Conservation (phyloP, 1,284 basidiomycete species). For the Laetiporus sulphureus region DNA sequence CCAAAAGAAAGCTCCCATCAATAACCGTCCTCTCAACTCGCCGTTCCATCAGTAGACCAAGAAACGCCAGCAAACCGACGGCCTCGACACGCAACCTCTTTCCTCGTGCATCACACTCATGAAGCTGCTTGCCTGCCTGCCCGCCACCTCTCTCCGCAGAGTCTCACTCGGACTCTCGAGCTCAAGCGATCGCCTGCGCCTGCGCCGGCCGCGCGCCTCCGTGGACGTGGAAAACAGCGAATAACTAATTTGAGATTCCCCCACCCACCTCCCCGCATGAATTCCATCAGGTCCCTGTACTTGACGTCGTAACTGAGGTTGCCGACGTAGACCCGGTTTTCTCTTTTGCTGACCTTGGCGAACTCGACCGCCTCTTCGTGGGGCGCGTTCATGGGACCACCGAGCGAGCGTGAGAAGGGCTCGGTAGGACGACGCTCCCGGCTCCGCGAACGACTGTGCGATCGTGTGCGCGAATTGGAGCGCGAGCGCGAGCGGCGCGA, state of each 20-base stretch:
- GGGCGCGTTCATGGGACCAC: conserved; percentile 87
- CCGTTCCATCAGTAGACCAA: conserved; percentile 54
- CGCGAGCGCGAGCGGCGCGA: conserved; percentile 49
- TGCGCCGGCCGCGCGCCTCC: no score
- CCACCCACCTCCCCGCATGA: conserved; percentile 98
- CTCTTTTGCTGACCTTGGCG: conserved; percentile 90
- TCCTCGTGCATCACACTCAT: conserved; percentile 9
- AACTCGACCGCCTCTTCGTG: conserved; percentile 87
- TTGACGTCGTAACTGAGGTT: conserved; percentile 97
- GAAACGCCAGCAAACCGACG: conserved; percentile 29
- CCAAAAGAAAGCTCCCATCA: conserved; percentile 79
- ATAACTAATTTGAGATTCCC: conserved; percentile 56
- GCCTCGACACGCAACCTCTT: conserved; percentile 7
- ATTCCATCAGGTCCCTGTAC: conserved; percentile 96
- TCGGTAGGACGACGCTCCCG: conserved; percentile 57
- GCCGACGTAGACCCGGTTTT: conserved; percentile 97
- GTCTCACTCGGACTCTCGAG: conserved; percentile 1
- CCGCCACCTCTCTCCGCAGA: conserved; percentile 1
- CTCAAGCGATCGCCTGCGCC: no score
- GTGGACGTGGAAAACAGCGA: no score
- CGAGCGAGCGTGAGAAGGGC: conserved; percentile 71
- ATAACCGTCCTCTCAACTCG: conserved; percentile 71
- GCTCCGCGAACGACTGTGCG: conserved; percentile 55
- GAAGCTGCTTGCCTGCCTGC: conserved; percentile 1
- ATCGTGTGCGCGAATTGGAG: conserved; percentile 49